Evolutionary conservation across 164 flowering plant genomes (phyloP).

Genomic region (Macadamia integrifolia): DNA sequence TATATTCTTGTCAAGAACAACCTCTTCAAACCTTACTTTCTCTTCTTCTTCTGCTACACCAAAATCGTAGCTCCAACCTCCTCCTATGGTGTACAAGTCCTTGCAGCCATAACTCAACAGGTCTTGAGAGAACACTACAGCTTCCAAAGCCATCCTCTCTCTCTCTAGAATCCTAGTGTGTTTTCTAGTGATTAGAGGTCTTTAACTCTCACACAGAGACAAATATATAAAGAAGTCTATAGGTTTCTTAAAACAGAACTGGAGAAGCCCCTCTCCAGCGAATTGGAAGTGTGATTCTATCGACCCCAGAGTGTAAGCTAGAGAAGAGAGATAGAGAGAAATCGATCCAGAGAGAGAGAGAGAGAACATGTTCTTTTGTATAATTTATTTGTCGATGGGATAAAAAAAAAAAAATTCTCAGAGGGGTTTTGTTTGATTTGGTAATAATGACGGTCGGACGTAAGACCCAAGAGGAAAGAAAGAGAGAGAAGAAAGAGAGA

Average conservation of each 20-base stretch:
- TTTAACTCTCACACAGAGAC: not conserved
- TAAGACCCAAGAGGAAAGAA: slow-evolving; percentile 9
- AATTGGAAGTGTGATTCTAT: slow-evolving; percentile 35
- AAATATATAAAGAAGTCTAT: not conserved
- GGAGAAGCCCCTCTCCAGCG: slow-evolving; percentile 16
- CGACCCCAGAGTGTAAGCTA: slow-evolving; percentile 6
- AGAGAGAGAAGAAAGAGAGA: slow-evolving; percentile 20
- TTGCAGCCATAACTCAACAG: slow-evolving; percentile 32
- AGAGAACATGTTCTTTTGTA: not conserved
- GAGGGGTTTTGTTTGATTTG: slow-evolving; percentile 27
- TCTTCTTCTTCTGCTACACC: slow-evolving; percentile 18
- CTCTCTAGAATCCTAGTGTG: not conserved
- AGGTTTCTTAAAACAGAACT: not conserved
- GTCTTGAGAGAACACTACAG: slow-evolving; percentile 52
- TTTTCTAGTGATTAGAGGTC: no score
- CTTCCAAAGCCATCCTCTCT: slow-evolving; percentile 59
- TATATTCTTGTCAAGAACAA: slow-evolving; percentile 6
- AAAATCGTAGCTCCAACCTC: slow-evolving; percentile 21
- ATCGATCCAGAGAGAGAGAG: not conserved
- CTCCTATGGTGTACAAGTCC: slow-evolving; percentile 27
- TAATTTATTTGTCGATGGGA: not conserved
- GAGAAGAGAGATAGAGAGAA: not conserved
- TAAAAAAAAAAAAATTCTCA: not conserved
- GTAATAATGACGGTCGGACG: slow-evolving; percentile 26
- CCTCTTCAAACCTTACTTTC: not conserved